Conservation (phyloP, 441 rosid species). For the Euphorbia schlechtendalii region DNA sequence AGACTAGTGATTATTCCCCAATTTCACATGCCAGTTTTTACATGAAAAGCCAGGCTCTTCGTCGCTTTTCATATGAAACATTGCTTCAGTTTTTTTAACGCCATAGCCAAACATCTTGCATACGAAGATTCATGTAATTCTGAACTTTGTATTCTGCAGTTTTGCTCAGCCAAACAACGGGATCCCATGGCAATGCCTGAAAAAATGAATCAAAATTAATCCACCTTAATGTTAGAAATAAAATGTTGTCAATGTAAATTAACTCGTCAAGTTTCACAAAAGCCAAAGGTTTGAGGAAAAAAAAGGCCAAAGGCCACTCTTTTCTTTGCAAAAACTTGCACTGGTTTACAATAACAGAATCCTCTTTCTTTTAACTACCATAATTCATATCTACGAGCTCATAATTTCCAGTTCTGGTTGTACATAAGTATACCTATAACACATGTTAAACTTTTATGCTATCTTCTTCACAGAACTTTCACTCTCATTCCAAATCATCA, state of each 20-base stretch:
- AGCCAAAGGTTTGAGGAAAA: too few relatives aligned
- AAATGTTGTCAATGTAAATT: not conserved
- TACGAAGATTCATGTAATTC: not conserved
- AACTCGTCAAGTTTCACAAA: not conserved
- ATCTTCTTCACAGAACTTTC: too few relatives aligned
- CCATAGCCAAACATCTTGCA: not conserved
- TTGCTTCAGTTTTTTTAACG: not conserved
- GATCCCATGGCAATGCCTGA: constrained; percentile 7
- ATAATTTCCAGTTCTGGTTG: too few relatives aligned
- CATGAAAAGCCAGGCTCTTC: constrained; percentile 1
- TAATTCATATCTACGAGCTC: too few relatives aligned
- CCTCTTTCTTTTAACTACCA: too few relatives aligned
- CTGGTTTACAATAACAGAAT: not conserved
- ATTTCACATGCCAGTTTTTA: not conserved
- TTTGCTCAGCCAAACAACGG: constrained; percentile 8
- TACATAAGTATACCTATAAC: too few relatives aligned
- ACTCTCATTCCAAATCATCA: too few relatives aligned
- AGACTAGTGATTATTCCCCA: not conserved
- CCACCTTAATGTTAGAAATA: not conserved
- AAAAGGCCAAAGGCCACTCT: too few relatives aligned
- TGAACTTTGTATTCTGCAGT: not conserved
- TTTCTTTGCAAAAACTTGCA: not conserved
- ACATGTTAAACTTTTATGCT: too few relatives aligned
- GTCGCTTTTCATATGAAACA: constrained; percentile 7
- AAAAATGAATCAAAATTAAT: not conserved